Base-by-base conservation (phyloP, 1,139 yeast species). In the Geotrichum restrictum region DNA sequence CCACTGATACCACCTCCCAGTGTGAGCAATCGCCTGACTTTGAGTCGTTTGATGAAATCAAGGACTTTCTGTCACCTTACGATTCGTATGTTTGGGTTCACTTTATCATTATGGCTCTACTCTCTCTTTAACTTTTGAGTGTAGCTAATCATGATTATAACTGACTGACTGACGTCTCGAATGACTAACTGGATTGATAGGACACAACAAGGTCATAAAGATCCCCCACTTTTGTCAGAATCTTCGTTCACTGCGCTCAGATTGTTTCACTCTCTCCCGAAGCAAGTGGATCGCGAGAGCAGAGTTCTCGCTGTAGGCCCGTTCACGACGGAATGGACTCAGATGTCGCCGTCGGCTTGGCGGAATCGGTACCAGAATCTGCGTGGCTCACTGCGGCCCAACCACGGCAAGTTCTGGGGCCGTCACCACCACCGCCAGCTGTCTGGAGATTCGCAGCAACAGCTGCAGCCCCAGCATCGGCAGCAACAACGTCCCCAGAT, bases 231-330 rank as follows among this genome's bases (percentile, higher is more conserved):
- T 8, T 39, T 74, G 3, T 78, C 78, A 1, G 60, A 59, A 21
- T 58, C 64, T 21, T 81, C 89, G 3, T 83, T 79, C 67, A 83
- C 91, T 0, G 88, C 89, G 0, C 77, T 77, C 56, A 72, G 88
- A 53, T 70, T 88, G 39, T 70, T 76, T 37, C 81, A 82, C 63
- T 74, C 81, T 13, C 70, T 75, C 1, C 75, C 86, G 0, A 58
- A 66, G 6, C 78, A 79, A 45, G 66, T 87, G 6, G 74, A 82
- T 38, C 70, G 72, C 22, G 72, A 74, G 10, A 74, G 88, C 0
- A 70, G 75, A 46, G 74, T 79, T 5, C 64, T 79, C 1, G 69
- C 86, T 21, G 63, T 88, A 2, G 96, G 96, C 0, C 76, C 78
- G 0, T 67, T 84, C 1, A 95, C 96, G 0, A 68, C 70, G 19